Percentiles rank a stretch among this genome's conserved stretches.
Evolutionary conservation across 805 yeast genomes (phyloP).

Genomic region (Metschnikowia hibisci): DNA sequence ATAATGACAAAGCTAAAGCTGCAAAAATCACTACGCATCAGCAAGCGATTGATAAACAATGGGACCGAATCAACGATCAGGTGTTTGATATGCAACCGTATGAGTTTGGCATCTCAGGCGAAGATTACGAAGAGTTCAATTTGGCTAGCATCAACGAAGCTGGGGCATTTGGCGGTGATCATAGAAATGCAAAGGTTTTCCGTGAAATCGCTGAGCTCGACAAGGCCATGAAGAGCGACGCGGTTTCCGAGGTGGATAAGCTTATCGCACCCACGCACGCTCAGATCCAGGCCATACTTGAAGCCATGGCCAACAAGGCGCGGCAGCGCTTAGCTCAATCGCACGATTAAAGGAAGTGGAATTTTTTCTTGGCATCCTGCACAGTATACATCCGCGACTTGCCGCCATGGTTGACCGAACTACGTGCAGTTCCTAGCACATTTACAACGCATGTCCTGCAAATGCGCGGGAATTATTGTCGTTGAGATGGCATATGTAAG

Average conservation of each 20-base stretch:
- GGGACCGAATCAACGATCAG: slow-evolving; percentile 43
- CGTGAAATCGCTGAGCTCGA: slow-evolving; percentile 15
- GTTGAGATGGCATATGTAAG: no score
- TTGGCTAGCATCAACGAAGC: slow-evolving; percentile 13
- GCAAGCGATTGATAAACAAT: slow-evolving; percentile 30
- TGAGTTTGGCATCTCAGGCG: slow-evolving; percentile 37
- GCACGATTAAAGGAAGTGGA: not conserved
- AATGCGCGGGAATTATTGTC: not conserved
- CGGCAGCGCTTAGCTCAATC: not conserved
- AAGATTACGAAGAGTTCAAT: slow-evolving; percentile 45
- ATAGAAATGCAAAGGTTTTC: slow-evolving; percentile 7
- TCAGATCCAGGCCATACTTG: slow-evolving; percentile 8
- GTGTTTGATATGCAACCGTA: slow-evolving; percentile 24
- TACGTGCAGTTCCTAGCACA: not conserved
- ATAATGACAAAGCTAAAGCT: slow-evolving; percentile 19
- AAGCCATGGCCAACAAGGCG: not conserved
- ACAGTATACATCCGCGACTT: not conserved
- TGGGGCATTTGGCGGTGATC: slow-evolving; percentile 6
- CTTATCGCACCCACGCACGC: slow-evolving; percentile 11
- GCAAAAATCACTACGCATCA: slow-evolving; percentile 20
- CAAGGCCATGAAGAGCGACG: slow-evolving; percentile 4
- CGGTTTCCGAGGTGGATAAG: slow-evolving; percentile 12
- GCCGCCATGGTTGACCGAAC: not conserved
- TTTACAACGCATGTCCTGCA: not conserved
- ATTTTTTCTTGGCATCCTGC: slow-evolving; percentile 3